These are phyloP conservation scores for Gossypium stocksii DNA, from an alignment of 345 rosid genomes.

Conservation along the genomic window DNA sequence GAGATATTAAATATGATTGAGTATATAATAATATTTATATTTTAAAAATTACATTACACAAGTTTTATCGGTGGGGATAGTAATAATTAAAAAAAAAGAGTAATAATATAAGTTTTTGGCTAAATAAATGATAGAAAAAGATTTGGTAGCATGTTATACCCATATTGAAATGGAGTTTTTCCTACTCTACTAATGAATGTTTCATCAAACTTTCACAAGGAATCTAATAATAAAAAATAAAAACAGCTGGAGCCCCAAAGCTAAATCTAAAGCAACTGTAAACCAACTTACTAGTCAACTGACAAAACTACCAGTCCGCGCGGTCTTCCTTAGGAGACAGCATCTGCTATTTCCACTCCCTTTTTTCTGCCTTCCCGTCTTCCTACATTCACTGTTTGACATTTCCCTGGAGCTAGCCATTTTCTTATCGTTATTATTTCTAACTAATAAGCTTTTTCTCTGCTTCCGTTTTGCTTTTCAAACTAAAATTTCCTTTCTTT, in stretches of 20 bases:
- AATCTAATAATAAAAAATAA: background rate
- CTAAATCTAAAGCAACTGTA: slow-evolving; percentile 5
- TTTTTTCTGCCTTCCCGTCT: background rate
- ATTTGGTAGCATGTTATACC: too few relatives aligned
- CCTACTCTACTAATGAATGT: too few relatives aligned
- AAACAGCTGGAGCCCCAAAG: background rate
- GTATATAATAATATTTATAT: too few relatives aligned
- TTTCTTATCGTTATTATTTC: background rate
- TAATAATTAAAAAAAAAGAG: too few relatives aligned
- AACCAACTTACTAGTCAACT: slow-evolving; percentile 29
- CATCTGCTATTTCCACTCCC: background rate
- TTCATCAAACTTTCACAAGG: too few relatives aligned
- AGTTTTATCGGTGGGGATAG: too few relatives aligned
- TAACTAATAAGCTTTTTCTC: background rate
- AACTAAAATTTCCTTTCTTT: background rate
- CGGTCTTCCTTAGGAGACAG: slow-evolving; percentile 3
- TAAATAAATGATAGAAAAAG: too few relatives aligned
- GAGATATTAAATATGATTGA: too few relatives aligned
- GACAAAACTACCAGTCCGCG: slow-evolving; percentile 25
- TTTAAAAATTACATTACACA: too few relatives aligned
- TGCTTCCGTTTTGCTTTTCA: slow-evolving; percentile 11
- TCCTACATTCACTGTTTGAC: background rate
- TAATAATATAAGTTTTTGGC: too few relatives aligned
- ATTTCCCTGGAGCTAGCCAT: background rate
- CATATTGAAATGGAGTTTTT: too few relatives aligned